Percentiles rank a stretch among this genome's conserved stretches.
These are phyloP conservation scores for Pythium phragmiticola DNA, from an alignment of 352 stramenopile genomes.

Conservation along the genomic window DNA sequence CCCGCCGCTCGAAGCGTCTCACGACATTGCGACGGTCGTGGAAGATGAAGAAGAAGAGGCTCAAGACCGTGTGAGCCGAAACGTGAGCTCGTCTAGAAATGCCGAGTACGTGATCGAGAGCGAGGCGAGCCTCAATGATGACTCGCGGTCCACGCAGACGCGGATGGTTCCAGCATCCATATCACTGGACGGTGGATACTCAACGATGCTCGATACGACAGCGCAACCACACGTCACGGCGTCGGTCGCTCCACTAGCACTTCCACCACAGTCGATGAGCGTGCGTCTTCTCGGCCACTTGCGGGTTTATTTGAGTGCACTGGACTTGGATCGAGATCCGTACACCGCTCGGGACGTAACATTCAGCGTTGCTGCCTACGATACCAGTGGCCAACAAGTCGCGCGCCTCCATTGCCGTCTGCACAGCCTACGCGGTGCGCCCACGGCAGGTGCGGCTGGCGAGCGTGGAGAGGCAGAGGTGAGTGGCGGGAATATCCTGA, in stretches of 20 bases:
- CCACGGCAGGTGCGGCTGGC: not conserved
- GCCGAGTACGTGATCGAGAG: conserved; percentile 20
- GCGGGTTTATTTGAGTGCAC: conserved; percentile 32
- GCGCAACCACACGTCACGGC: conserved; percentile 7
- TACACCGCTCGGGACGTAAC: not conserved
- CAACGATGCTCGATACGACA: conserved; percentile 21
- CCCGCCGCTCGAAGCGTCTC: not conserved
- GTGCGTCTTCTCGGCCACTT: conserved; percentile 35
- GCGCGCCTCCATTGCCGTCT: conserved; percentile 25
- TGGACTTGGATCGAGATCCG: not conserved
- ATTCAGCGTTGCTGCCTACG: conserved; percentile 24
- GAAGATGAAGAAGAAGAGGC: conserved; percentile 16
- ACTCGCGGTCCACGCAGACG: conserved; percentile 22
- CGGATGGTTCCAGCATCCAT: conserved; percentile 21
- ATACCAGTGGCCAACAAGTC: conserved; percentile 24
- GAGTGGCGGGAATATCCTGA: conserved; percentile 17
- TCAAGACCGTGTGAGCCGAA: not conserved
- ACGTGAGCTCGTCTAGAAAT: conserved; percentile 13
- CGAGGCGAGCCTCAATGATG: conserved; percentile 16
- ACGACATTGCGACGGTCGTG: not conserved
- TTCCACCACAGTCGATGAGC: conserved; percentile 11
- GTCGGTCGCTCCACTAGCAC: conserved; percentile 15
- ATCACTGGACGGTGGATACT: conserved; percentile 23
- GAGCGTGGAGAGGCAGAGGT: conserved; percentile 4
- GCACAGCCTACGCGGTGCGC: not conserved